These are phyloP conservation scores for Rhododendron molle DNA, from an alignment of 148 eudicot genomes.

Conservation along the genomic window DNA sequence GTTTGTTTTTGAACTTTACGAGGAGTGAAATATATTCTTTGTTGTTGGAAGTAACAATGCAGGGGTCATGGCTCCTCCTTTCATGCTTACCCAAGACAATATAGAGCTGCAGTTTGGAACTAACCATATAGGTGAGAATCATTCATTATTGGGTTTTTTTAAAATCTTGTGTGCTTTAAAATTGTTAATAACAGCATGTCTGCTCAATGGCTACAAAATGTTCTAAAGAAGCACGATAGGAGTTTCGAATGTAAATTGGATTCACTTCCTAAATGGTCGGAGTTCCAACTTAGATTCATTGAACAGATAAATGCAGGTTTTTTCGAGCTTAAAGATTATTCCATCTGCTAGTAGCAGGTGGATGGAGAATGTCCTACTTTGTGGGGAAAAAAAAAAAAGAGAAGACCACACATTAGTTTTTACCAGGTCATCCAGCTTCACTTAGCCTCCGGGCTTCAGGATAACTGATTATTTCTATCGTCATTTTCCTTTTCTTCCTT, in stretches of 20 bases:
- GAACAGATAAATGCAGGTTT: neutral
- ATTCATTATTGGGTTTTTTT: neutral
- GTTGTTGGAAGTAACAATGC: constrained; percentile 73
- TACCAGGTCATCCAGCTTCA: too few species aligned
- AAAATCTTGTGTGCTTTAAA: neutral
- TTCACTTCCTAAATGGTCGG: neutral
- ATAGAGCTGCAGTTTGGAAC: constrained; percentile 87
- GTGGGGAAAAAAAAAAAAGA: too few species aligned
- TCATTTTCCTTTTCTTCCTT: too few species aligned
- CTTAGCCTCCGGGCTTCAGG: too few species aligned
- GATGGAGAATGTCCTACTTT: neutral
- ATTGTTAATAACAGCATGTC: neutral
- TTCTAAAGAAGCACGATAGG: neutral
- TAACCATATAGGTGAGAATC: constrained; percentile 67
- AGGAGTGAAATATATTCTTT: constrained; percentile 4
- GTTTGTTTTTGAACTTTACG: neutral
- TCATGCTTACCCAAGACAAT: constrained; percentile 66
- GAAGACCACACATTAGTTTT: too few species aligned
- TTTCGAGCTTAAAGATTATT: neutral
- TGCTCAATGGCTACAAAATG: neutral
- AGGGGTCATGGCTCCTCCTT: constrained; percentile 86
- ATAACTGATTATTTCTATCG: too few species aligned
- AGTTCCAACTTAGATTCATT: neutral
- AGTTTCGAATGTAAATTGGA: neutral
- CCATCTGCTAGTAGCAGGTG: neutral